Conservation (phyloP, 2,329 filamentous ascomycete species). For the Teratosphaeria pseudoeucalypti region DNA sequence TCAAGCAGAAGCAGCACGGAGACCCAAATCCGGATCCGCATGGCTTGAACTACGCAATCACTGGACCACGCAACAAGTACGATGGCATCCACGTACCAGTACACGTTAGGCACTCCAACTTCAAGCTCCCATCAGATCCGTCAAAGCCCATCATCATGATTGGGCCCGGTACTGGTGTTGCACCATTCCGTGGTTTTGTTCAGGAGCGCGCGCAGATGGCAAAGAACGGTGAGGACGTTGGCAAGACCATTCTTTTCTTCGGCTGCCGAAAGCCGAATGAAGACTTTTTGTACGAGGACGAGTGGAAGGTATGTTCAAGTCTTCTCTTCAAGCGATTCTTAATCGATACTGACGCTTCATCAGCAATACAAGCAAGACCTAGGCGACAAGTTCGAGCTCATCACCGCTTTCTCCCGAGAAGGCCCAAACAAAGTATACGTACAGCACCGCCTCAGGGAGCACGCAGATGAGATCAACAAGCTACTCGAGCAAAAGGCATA, state of each 20-base stretch:
- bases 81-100: slow-evolving; percentile 91
- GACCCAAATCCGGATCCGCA: slow-evolving; percentile 73
- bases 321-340: neutral
- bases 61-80: slow-evolving; percentile 90
- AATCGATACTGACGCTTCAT: slow-evolving; percentile 6
- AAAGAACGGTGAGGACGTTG: slow-evolving; percentile 68
- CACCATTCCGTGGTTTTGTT: slow-evolving; percentile 97
- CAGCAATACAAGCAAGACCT: slow-evolving; percentile 75
- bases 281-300: slow-evolving; percentile 83
- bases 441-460: slow-evolving; percentile 81
- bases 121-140: slow-evolving; percentile 94
- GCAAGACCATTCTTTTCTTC: slow-evolving; percentile 85
- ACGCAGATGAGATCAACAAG: slow-evolving; percentile 73
- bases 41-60: slow-evolving; percentile 76
- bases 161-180: slow-evolving; percentile 88
- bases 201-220: slow-evolving; percentile 85
- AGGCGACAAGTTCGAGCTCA: slow-evolving; percentile 78
- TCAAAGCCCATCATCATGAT: slow-evolving; percentile 92
- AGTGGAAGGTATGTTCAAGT: slow-evolving; percentile 69
- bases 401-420: slow-evolving; percentile 94
- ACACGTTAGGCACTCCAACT: slow-evolving; percentile 95
- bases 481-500: slow-evolving; percentile 79
- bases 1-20: slow-evolving; percentile 94
- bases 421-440: slow-evolving; percentile 85
- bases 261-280: slow-evolving; percentile 81